Base-by-base conservation (phyloP, 2,329 filamentous ascomycete genomes). In the Fusarium luffae region DNA sequence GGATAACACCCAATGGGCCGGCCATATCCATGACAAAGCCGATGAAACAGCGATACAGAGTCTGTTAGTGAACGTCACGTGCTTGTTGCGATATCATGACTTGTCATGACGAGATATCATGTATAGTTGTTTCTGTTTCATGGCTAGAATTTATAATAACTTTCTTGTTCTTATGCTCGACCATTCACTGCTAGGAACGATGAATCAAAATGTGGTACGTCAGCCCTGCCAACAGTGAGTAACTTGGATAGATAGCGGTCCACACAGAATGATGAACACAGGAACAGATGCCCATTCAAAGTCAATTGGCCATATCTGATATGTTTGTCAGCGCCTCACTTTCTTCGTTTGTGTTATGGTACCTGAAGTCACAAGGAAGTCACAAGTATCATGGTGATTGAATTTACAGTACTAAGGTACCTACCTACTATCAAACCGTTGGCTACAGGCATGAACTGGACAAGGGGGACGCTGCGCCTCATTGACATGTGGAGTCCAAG, bases 1-100 rank as follows among this genome's bases (percentile, higher is more conserved):
- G 74, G 74, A 64, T 76, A 76, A 55, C 41, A 46, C 5, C 34
- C 18, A 37, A 37, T 46, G 43, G 62, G 51, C 73, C 73, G 59
- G 42, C 50, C 51, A 57, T 66, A 69, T 59, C 65, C 66, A 57
- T 65, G 58, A 44, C 58, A 71, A 61, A 72, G 66, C 72, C 70
- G 72, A 73, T 49, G 41, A 55, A 40, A 50, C 42, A 50, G 44
- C 32, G 23, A 51, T 16, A 19, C 11, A 41, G 34, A 27, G 21
- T 49, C 25, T 42, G 13, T 43, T 14, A 46, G 41, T 30, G 11
- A 41, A 21, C n/a, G 57, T 74, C 72, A 74, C 70, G 70, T 74
- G 70, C 12, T 27, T 32, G 14, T 25, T 32, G 13, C 19, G 11
- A 46, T 27, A 27, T 6, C 19, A n/a, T 46, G 4, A 43, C 28